Evolutionary conservation across 2,329 filamentous ascomycete genomes (phyloP).

Genomic region (Epichloe hybrida): DNA sequence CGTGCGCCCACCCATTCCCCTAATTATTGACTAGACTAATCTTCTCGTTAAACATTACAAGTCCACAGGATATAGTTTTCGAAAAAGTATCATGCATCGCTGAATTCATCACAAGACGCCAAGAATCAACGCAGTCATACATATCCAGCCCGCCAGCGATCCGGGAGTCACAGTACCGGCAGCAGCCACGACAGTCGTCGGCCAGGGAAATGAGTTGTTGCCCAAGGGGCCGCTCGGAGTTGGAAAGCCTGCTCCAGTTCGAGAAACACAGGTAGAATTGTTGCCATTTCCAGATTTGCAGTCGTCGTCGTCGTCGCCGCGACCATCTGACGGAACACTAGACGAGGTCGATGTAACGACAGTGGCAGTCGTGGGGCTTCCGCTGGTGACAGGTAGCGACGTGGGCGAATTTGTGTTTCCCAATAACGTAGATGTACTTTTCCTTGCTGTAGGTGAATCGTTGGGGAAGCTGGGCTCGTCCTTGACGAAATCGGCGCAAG

Average conservation of each 20-base stretch:
- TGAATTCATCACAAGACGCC: neutral
- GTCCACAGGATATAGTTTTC: too few relatives aligned
- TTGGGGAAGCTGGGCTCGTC: neutral
- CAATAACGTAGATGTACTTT: neutral
- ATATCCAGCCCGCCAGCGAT: neutral
- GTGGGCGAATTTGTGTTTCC: neutral
- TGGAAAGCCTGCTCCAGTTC: neutral
- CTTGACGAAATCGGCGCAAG: conserved; percentile 46
- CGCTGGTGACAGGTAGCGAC: neutral
- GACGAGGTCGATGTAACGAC: neutral
- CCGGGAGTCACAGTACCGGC: neutral
- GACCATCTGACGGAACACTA: neutral
- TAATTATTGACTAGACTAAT: neutral
- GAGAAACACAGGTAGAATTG: neutral
- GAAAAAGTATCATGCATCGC: neutral
- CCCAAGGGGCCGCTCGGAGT: neutral
- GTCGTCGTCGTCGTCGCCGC: neutral
- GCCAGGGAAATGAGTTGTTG: neutral
- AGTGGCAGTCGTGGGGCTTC: neutral
- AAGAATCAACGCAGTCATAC: neutral
- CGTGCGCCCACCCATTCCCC: too few relatives aligned
- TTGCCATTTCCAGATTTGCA: neutral
- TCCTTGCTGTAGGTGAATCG: neutral
- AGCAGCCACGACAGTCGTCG: neutral
- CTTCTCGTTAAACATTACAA: neutral